A percentile compares a stretch with the other conserved stretches of the same genome.
Conservation (phyloP, 2,329 filamentous ascomycete species). For the Xylogone sp. region DNA sequence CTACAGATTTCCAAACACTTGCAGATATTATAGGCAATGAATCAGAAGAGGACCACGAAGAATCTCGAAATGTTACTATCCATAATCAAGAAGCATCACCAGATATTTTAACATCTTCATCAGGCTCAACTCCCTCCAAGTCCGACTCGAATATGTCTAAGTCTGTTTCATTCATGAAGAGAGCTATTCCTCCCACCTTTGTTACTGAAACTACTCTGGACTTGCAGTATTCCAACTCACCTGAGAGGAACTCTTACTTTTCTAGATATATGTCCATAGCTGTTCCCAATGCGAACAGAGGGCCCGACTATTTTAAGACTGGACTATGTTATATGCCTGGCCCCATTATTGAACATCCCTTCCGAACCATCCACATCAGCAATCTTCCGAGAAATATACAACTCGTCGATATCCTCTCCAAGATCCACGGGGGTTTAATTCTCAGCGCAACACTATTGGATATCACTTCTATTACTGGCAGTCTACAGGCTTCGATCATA, state of each 20-base stretch:
- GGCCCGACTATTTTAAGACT: not conserved
- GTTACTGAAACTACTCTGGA: too few relatives aligned
- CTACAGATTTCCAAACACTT: not conserved
- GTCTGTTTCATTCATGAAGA: too few relatives aligned
- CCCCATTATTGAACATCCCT: not conserved
- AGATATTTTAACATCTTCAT: too few relatives aligned
- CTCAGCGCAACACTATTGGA: constrained; percentile 12
- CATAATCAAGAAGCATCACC: too few relatives aligned
- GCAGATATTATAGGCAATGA: not conserved
- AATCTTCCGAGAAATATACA: constrained; percentile 16
- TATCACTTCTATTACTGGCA: constrained; percentile 6
- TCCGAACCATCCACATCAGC: constrained; percentile 17
- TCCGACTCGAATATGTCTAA: not conserved
- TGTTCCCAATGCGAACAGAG: not conserved
- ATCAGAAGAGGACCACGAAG: not conserved
- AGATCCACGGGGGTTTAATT: constrained; percentile 20
- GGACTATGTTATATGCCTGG: not conserved
- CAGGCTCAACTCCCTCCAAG: not conserved
- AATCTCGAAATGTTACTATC: too few relatives aligned
- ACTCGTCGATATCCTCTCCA: constrained; percentile 17
- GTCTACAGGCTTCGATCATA: constrained; percentile 15
- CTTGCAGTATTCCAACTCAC: too few relatives aligned
- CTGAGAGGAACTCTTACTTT: too few relatives aligned
- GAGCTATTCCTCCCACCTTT: too few relatives aligned
- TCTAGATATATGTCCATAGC: not conserved